Base-by-base conservation (phyloP, 768 basidiomycete species). In the Termitomyces sp. region DNA sequence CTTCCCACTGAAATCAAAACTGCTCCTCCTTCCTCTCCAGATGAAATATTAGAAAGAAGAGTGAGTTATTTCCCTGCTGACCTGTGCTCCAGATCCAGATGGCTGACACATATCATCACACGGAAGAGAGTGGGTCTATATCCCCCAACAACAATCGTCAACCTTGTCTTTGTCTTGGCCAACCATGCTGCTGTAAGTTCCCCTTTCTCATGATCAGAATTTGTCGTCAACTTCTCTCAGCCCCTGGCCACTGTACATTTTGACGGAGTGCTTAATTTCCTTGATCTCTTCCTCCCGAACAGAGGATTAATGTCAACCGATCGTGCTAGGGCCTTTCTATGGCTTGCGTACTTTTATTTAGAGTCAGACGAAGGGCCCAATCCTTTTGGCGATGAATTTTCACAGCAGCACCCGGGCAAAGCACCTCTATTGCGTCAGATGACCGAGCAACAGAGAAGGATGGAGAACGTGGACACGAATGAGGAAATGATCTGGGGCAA, bases 71-170 rank as follows among this genome's bases (percentile, higher is more conserved):
- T 39, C 53, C 19, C 21, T 49, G 23, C 51, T 48, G 44, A 28
- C 49, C 21, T 40, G 58, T 23, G 47, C 41, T 47, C 57, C 34
- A 14, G 23, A 41, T 34, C 57, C 56, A 52, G 55, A 57, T 39
- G 52, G 41, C 30, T 30, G 47, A 59, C 45, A 27, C 40, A 52
- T 35, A 30, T 43, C 49, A 50, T 59, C 27, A 54, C 58, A 40
- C 39, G 37, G 40, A 63, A 89, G 86, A 80, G 75, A 66, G 71
- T 75, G 46, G 84, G 83, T 30, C 73, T 79, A 55, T 76, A 78
- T 25, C 94, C 94, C 46, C 85, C 93, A 10, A 94, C 94, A 10
- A 92, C 88, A 59, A 80, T 94, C 19, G 88, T 91, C 53, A 93
- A 94, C 67, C 75, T 94, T 44, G 80, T 95, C 46, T 95, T 95